phyloP scores from a whole-genome alignment of 768 basidiomycete species.

The Naganishia vaughanmartiniae region DNA sequence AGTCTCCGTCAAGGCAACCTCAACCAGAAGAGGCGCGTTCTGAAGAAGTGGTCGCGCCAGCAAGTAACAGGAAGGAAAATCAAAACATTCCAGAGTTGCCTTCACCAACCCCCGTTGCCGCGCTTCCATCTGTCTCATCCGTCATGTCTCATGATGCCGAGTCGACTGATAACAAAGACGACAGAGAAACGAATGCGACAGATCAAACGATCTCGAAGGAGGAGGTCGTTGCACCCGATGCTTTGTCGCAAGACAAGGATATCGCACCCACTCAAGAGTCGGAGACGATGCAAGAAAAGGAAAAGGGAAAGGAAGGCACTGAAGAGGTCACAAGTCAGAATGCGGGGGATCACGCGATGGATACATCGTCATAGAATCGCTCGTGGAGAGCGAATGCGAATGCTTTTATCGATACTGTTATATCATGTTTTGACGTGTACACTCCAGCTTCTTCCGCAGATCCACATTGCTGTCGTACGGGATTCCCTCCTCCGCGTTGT shows the following conservation, averaged over 20 bases:
- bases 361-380: not conserved
- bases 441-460: no score
- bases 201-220: not conserved
- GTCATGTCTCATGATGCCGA: not conserved
- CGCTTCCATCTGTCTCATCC: not conserved
- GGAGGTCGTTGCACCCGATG: not conserved
- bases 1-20: not conserved
- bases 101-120: not conserved
- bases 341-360: not conserved
- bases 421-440: no score
- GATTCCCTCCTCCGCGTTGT: no score
- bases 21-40: not conserved
- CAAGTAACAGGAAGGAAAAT: not conserved
- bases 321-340: not conserved
- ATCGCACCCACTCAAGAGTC: not conserved
- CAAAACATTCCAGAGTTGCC: not conserved
- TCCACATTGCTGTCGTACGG: no score
- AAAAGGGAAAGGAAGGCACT: not conserved
- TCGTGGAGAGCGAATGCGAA: not conserved
- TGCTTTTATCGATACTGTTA: no score
- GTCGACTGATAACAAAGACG: not conserved
- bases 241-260: not conserved
- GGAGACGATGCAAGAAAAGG: not conserved
- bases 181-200: not conserved
- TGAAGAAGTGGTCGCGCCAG: not conserved